A percentile compares a stretch with the other conserved stretches of the same genome.
Conservation (phyloP, 345 rosid genomes). For the Eucalyptus marginata region DNA sequence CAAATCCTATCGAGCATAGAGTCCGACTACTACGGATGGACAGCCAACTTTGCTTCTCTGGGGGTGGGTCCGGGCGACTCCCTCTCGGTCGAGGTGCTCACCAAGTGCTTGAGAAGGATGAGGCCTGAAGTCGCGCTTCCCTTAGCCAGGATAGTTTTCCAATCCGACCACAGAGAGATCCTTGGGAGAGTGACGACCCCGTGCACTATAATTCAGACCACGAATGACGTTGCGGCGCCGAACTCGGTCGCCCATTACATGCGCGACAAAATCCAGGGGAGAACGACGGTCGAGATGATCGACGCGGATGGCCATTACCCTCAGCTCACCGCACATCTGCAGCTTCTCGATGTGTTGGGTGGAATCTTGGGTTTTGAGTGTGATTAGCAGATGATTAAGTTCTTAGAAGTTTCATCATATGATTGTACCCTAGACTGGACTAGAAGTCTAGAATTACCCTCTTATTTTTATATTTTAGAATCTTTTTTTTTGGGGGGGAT, state of each 20-base stretch:
- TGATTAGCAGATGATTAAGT: neutral
- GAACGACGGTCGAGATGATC: neutral
- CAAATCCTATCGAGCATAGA: neutral
- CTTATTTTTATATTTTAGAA: neutral
- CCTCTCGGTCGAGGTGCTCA: neutral
- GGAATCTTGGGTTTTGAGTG: neutral
- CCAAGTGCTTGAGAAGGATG: neutral
- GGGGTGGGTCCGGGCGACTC: neutral
- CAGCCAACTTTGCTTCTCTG: neutral
- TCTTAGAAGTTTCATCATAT: neutral
- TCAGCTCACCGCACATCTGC: neutral
- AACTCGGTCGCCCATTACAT: conserved; percentile 1
- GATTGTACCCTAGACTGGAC: neutral
- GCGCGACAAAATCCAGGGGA: neutral
- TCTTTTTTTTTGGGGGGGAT: neutral
- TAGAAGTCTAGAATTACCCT: neutral
- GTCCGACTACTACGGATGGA: neutral
- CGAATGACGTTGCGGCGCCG: neutral
- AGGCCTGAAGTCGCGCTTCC: neutral
- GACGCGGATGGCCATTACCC: neutral
- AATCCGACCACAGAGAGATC: neutral
- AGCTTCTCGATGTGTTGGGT: neutral
- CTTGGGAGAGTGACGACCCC: neutral
- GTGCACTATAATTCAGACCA: conserved; percentile 2
- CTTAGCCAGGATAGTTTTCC: neutral